Evolutionary conservation across 2,329 filamentous ascomycete species (phyloP).

Genomic region (Shiraia bambusicola): DNA sequence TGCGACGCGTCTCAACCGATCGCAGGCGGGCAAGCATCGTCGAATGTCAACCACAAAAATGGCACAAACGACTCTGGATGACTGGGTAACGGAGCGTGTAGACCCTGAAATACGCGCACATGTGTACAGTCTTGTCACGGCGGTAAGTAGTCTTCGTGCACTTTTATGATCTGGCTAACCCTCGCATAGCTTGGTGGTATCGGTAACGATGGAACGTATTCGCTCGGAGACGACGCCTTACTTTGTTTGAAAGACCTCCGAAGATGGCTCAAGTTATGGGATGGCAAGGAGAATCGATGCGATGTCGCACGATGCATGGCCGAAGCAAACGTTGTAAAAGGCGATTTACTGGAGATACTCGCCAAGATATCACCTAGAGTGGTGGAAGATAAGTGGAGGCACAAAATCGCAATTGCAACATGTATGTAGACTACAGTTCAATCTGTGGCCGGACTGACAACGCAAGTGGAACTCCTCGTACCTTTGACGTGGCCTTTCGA

Average conservation of each 20-base stretch:
- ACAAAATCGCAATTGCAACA: slow-evolving; percentile 79
- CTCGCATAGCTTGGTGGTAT: slow-evolving; percentile 75
- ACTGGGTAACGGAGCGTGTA: slow-evolving; percentile 56
- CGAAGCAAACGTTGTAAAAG: slow-evolving; percentile 87
- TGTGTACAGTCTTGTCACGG: slow-evolving; percentile 89
- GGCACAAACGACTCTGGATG: slow-evolving; percentile 45
- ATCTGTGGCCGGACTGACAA: slow-evolving; percentile 16
- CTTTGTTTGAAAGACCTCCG: slow-evolving; percentile 91
- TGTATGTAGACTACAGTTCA: slow-evolving; percentile 43
- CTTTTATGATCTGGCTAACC: slow-evolving; percentile 11
- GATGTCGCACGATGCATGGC: slow-evolving; percentile 92
- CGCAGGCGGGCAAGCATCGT: slow-evolving; percentile 11
- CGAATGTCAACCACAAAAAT: slow-evolving; percentile 35
- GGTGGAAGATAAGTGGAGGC: slow-evolving; percentile 71
- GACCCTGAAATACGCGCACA: slow-evolving; percentile 92
- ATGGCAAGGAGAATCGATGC: slow-evolving; percentile 89
- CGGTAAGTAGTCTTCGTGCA: slow-evolving; percentile 58
- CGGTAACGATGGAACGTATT: slow-evolving; percentile 78
- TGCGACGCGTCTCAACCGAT: slow-evolving; percentile 29
- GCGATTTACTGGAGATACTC: slow-evolving; percentile 87
- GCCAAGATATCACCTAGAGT: slow-evolving; percentile 71
- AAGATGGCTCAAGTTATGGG: slow-evolving; percentile 92
- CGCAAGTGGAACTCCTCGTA: slow-evolving; percentile 76
- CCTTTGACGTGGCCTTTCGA: slow-evolving; percentile 94
- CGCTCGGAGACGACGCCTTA: slow-evolving; percentile 88